Evolutionary conservation across 805 yeast genomes (phyloP), one percentile per base, ranked within the genome.

Genomic region (Candida yuanshanica): DNA sequence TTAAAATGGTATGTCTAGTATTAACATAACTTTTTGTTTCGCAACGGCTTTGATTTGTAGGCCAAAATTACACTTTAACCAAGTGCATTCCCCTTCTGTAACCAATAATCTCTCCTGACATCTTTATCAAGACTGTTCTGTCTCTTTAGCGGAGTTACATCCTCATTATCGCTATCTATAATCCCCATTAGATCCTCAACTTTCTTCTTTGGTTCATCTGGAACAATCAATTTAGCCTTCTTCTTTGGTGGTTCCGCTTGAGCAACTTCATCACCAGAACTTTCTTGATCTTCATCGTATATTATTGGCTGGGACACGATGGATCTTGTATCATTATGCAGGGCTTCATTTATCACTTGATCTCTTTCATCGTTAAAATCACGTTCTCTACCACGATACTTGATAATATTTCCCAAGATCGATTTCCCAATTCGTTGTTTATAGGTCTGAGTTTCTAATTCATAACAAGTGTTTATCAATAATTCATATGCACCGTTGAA

Each of bases 401-500:
- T 80, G 45, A 87, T 83, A 13, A 86, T 82, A 47, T 83, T 85
- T 3, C 95, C 95, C 41, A 88, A 63, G 7, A 88, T 80, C 50
- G 87, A 82, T 60, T 75, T 77, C 0, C 88, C 90, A 7, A 79
- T 51, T 44, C 95, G 65, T 40, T 75, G 71, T 52, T 77, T 81
- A 53, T 81, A 83, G 0, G 85, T 67, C 0, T 87, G 78, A 12
- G 65, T 61, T 51, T 85, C 75, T 62, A 88, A 64, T 35, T 79
- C 85, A 59, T 81, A 87, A 57, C 95, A 86, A 49, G 79, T 77
- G 50, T 81, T 83, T 0, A 80, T 75, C 26, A 89, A 64, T 40
- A 88, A 58, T 55, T 85, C 93, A 64, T 72, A 89, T 0, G 96
- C 96, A 32, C 95, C 95, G 14, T 82, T 81, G 65, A 91, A 89